Percentiles rank a stretch among this genome's conserved stretches.
phyloP scores from a whole-genome alignment of 306 rosid species.

The Lathyrus sativus region DNA sequence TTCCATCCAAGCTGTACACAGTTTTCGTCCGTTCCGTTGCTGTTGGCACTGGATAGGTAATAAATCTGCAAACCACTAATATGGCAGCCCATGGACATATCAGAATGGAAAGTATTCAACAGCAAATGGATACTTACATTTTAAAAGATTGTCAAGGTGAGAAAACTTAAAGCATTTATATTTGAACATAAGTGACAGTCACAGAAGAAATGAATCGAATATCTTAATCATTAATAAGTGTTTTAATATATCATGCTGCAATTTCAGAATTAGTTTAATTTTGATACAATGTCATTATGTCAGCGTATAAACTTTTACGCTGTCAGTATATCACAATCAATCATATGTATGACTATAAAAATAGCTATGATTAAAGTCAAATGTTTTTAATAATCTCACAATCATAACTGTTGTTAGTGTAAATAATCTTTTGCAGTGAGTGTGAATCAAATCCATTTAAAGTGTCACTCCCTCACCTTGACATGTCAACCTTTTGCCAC shows the following conservation, averaged over 20 bases:
- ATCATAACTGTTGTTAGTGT: too few species aligned
- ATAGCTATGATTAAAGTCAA: too few species aligned
- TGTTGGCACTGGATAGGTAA: constrained; percentile 74
- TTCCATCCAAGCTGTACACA: constrained; percentile 85
- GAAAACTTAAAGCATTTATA: constrained; percentile 17
- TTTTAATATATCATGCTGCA: too few species aligned
- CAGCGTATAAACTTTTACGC: too few species aligned
- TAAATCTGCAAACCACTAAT: constrained; percentile 81
- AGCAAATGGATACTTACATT: constrained; percentile 26
- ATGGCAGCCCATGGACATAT: constrained; percentile 38
- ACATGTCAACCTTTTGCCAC: constrained; percentile 83
- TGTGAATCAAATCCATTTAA: too few species aligned
- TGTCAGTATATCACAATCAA: too few species aligned
- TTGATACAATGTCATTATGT: too few species aligned
- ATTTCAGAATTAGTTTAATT: too few species aligned
- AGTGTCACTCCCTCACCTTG: constrained; percentile 54
- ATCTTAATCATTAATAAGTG: not conserved
- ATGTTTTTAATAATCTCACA: too few species aligned
- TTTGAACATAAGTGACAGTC: constrained; percentile 5
- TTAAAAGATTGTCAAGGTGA: constrained; percentile 13
- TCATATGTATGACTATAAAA: too few species aligned
- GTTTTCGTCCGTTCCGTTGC: constrained; percentile 69
- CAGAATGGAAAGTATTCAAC: constrained; percentile 30
- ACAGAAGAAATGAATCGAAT: not conserved
- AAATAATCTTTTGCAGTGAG: too few species aligned